Evolutionary conservation across 129 eudicot genomes (phyloP), one percentile per base, ranked within the genome.

Genomic region (Flaveria linearis): DNA sequence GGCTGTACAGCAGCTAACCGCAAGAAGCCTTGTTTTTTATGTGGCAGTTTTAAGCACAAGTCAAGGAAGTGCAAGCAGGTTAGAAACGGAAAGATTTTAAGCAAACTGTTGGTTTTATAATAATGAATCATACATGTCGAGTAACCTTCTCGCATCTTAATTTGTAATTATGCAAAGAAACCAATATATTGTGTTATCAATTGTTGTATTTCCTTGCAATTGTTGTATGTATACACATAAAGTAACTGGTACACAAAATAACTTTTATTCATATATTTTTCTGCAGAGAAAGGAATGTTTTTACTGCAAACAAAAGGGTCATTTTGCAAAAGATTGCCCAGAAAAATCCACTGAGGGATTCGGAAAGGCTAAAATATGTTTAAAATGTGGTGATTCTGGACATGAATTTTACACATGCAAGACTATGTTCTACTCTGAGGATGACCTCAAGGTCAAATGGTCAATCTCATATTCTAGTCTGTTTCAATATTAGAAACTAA

Each of bases 41-140:
- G 99, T 68, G 99, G 99, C 80, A 94, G 97, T 81, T 81, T 94
- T 20, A 96, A 91, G 77, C 99, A 94, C 62, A 85, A 84, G 82
- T 97, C 73, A 25, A 94, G 80, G 76, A 80, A 83, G 26, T 94
- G 99, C 74, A 68, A 77, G 52, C 88, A 94, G 99, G 98, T 94
- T 53, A 42, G 85, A 66, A 67, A 39, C 7, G n/a, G 22, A 53
- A 30, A 2, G 41, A 13, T 53, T 67, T 45, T 22, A 22, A 30
- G 16, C 46, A 6, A 33, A 61, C 22, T 63, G 20, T 15, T 63
- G 16, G 42, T 14, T 14, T 28, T 39, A 25, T 60, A 13, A 25
- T 60, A 13, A 62, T 28, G 68, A 63, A 28, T 30, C 45, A 63
- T 63, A 14, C 2, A 63, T 63, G 68, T 63, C 5, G 11, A 26